Base-by-base conservation (phyloP, 495 filamentous ascomycete species). In the Annulohypoxylon maeteangense region DNA sequence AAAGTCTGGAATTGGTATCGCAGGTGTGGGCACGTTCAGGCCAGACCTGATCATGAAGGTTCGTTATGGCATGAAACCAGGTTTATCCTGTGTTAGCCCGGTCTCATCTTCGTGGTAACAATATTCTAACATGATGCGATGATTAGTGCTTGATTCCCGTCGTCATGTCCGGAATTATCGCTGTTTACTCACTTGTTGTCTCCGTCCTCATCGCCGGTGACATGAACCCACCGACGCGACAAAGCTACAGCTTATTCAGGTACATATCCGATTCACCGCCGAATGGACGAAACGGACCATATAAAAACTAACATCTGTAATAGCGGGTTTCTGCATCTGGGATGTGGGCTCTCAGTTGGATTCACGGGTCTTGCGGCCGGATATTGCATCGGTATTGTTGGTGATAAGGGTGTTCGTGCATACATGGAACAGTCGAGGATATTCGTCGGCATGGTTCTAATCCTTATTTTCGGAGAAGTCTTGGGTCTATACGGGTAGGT, bases 101-200 rank as follows among this genome's bases (percentile, higher is more conserved):
- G 10, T 25, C 14, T 23, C 11, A 36, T 51, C 7, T n/a, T 40
- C 18, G 12, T 7, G 3, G 23, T 10, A 2, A 5, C 12, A 4
- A 23, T 12, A 2, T 51, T 65, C 58, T 67, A 62, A 71, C 22
- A 18, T 34, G 50, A 58, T 64, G 2, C 0, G 14, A 23, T n/a
- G 4, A 11, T 50, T 70, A 94, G 93, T 97, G 92, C 51, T 85
- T 97, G 38, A 95, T 96, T 75, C 95, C 95, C 60, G 94, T 98
- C 70, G 93, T 99, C 84, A 99, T 99, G 95, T 96, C 95, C 77
- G 95, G 95, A 87, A 99, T 99, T 77, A 93, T 99, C 72, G 95
- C 95, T 36, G 96, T 99, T 70, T 99, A 99, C 82, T 90, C 94
- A 36, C 92, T 99, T 48, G 95, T 99, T 70, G 92, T 99, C 70